Base-by-base conservation (phyloP, 164 flowering plant species). In the Malania oleifera region DNA sequence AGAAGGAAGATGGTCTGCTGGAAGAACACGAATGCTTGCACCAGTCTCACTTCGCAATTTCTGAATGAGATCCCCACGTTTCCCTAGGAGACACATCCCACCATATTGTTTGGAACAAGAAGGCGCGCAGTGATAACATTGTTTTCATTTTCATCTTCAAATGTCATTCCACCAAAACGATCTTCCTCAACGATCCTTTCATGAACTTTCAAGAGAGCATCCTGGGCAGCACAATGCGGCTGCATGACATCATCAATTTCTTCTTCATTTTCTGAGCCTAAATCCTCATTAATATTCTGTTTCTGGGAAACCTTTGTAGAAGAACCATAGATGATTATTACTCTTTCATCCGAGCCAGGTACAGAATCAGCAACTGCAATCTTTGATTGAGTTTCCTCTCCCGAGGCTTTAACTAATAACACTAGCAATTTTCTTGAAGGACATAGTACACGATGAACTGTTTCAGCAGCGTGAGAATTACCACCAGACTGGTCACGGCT, bases 61-160 rank as follows among this genome's bases (percentile, higher is more conserved):
- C 67, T 82, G 84, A 63, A 85, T 81, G 18, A 83, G 77, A 67
- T 77, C 80, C 29, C 95, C 95, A 54, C 81, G 67, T 67, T 75
- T 87, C 1, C 95, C 91, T 13, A 87, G 40, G 54, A 87, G 73
- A 68, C 91, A n/a, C n/a, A 87, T 19, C 95, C 91, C 27, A 85
- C 85, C 77, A 75, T 74, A 72, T 67, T 76, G 61, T 75, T 74
- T 27, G 89, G 84, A 68, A 83, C 95, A 57, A 85, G 80, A 51
- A 87, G 82, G 3, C 84, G 77, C 12, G 79, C 83, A 26, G 74
- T 77, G 47, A 85, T 75, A 26, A 55, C 61, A 54, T n/a, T 47
- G 15, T 56, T 57, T 31, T 66, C 82, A 52, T 70, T 70, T 57
- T 76, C 73, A 49, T 71, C 80, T 50, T 72, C 82, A 55, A 59